Base-by-base conservation (phyloP, 2,329 filamentous ascomycete genomes). In the Seiridium unicorne region DNA sequence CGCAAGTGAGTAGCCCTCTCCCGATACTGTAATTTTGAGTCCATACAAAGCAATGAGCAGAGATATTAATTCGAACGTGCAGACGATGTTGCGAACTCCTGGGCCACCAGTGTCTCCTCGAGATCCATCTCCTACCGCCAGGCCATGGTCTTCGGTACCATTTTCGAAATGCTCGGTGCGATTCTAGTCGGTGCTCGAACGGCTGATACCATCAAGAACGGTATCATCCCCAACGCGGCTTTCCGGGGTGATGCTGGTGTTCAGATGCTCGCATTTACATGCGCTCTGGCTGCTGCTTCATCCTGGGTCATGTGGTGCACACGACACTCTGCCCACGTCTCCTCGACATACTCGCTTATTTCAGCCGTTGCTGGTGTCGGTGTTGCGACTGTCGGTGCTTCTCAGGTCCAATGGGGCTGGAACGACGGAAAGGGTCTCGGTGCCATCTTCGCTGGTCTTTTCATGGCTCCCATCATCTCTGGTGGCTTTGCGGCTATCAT, bases 51-150 rank as follows among this genome's bases (percentile, higher is more conserved):
- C 34, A 31, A 38, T 1, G 10, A 13, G 13, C n/a, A 34, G 32
- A 44, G 38, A 46, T 13, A 44, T 38, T 55, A 55, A 56, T 40
- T 55, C 3, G 34, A 44, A 55, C 61, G 8, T 46, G 57, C 61
- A 89, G 87, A 93, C 75, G 91, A 93, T 89, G 90, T 94, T 60
- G 90, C 91, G 70, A 94, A 94, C 77, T 80, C 90, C 55, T 93
- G 89, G 88, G 90, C 90, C 6, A 93, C 91, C 67, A 89, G 85
- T 69, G 90, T 93, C 61, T 93, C 90, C 26, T 93, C 90, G n/a
- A 79, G 90, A 58, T 93, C 90, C 65, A 81, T 92, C 69, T 80
- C 87, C 2, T 90, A 91, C 77, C 76, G 84, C 66, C 86, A 89
- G 75, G 89, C 87, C 64, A 89, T 89, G 86, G 67, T 88, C 40